Conservation (phyloP, 495 filamentous ascomycete genomes). For the Hypoxylon crocopeplum region DNA sequence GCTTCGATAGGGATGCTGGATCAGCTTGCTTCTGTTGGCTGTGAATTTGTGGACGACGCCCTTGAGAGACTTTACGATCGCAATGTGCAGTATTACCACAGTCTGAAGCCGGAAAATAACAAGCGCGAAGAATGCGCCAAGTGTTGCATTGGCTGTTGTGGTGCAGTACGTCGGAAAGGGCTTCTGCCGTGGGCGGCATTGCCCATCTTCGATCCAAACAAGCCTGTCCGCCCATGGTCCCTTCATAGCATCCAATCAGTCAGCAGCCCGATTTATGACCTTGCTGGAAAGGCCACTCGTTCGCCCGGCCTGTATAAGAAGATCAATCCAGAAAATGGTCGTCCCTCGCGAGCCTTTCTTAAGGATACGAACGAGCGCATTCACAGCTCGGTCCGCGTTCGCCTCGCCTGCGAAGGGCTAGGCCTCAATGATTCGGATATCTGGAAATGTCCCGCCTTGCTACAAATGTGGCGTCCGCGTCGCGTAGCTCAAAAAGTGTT, state of each 20-base stretch:
- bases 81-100: constrained; percentile 54
- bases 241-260: constrained; percentile 62
- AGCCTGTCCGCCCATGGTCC: constrained; percentile 63
- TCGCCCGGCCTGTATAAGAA: constrained; percentile 66
- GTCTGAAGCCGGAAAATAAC: constrained; percentile 32
- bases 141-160: constrained; percentile 7
- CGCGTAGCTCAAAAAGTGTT: constrained; percentile 34
- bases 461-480: constrained; percentile 48
- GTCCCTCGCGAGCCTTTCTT: constrained; percentile 52
- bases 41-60: constrained; percentile 60
- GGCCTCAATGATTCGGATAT: constrained; percentile 60
- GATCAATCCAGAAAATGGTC: constrained; percentile 57
- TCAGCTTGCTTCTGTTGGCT: constrained; percentile 66
- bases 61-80: constrained; percentile 58
- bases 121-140: constrained; percentile 19
- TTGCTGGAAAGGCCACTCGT: constrained; percentile 59
- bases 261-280: constrained; percentile 54
- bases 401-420: constrained; percentile 59
- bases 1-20: constrained; percentile 66
- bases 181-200: constrained; percentile 52
- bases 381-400: constrained; percentile 65
- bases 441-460: constrained; percentile 62
- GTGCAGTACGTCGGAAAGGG: not conserved
- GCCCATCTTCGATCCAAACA: constrained; percentile 55
- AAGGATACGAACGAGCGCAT: constrained; percentile 69